Base-by-base conservation (phyloP, 768 basidiomycete genomes). In the Terana coerulea region DNA sequence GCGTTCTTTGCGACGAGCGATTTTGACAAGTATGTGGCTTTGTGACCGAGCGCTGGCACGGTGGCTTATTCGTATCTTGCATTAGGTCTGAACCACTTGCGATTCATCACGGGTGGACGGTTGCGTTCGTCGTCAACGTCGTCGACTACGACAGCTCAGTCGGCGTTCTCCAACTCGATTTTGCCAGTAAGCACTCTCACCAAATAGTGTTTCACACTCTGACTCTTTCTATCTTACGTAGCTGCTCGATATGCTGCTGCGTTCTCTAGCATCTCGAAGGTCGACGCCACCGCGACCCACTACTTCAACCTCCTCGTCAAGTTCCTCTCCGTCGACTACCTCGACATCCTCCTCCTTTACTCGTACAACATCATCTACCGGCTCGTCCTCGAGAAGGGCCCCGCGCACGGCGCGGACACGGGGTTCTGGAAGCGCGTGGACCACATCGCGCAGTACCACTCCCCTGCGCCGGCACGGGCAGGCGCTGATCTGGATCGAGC, bases 71-170 rank as follows among this genome's bases (percentile, higher is more conserved):
- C 9, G 12, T 8, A 21, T 46, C n/a, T 14, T n/a, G 29, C 28
- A 11, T n/a, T 22, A 34, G 41, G 15, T 28, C 15, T 29, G n/a
- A 19, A 22, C 46, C 11, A n/a, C 48, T 14, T 49, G 58, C 33
- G 2, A 12, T 46, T 3, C 33, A 43, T 33, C 34, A 47, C 7
- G 37, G 55, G 43, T 59, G 52, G 61, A 44, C 54, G 15, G 29
- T 61, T 26, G 47, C 52, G 1, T 56, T 61, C 21, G 36, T 61
- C 29, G 56, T 62, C 28, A 52, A 57, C 15, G 45, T 58, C 12
- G 30, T 41, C 3, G 46, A 55, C 14, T 46, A 30, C 21, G 45
- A 46, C 30, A 12, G 53, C 49, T 30, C 49, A 53, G 45, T 36
- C 53, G 17, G 57, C 51, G 22, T 25, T 7, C 37, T 61, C 49